A percentile compares a stretch with the other conserved stretches of the same genome.
Evolutionary conservation across 805 yeast genomes (phyloP).

Genomic region (Yarrowia yakushimensis): DNA sequence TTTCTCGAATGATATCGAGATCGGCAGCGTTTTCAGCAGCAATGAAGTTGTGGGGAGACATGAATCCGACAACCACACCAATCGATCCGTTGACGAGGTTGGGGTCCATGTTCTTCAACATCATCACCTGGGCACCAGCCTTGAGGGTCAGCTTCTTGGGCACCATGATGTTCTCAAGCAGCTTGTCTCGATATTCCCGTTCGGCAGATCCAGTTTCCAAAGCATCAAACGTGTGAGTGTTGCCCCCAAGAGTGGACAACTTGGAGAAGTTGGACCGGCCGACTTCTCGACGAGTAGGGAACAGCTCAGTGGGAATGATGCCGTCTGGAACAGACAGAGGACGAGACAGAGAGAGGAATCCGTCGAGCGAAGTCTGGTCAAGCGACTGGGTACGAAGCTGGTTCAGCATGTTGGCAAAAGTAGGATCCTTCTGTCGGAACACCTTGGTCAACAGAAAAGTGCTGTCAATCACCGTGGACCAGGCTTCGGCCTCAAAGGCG

Average conservation of each 20-base stretch:
- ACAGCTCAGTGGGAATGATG: constrained; percentile 83
- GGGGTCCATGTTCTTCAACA: constrained; percentile 75
- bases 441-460: constrained; percentile 74
- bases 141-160: constrained; percentile 61
- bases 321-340: constrained; percentile 61
- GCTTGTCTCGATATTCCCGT: constrained; percentile 36
- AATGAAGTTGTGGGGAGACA: constrained; percentile 35
- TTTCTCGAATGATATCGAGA: background rate
- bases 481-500: constrained; percentile 70
- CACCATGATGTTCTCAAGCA: constrained; percentile 67
- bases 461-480: constrained; percentile 61
- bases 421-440: constrained; percentile 78
- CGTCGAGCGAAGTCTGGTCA: constrained; percentile 45
- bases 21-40: constrained; percentile 25
- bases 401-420: constrained; percentile 74
- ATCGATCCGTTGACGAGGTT: constrained; percentile 85
- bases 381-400: constrained; percentile 72
- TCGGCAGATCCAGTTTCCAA: constrained; percentile 39
- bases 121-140: constrained; percentile 91
- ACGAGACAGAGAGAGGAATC: constrained; percentile 41
- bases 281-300: constrained; percentile 83
- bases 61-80: constrained; percentile 67
- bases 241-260: constrained; percentile 50
- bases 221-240: constrained; percentile 45
- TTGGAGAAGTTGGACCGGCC: constrained; percentile 63